phyloP scores from a whole-genome alignment of 352 stramenopile species.

The Pythium apleroticum region DNA sequence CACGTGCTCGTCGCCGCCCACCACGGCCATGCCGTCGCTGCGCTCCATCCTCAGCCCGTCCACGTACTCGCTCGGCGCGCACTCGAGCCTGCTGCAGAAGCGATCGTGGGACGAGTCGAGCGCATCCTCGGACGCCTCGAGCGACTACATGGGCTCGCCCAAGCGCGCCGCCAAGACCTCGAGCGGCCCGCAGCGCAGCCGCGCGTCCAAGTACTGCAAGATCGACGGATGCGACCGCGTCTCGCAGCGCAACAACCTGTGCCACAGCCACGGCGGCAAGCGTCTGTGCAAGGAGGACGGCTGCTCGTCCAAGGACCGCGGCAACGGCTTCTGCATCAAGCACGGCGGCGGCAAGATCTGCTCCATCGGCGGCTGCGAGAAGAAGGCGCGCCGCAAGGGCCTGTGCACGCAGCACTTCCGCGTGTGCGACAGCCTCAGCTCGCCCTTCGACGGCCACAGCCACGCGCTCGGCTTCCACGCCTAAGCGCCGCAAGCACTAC shows the following conservation, averaged over 20 bases:
- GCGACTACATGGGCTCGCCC: constrained; percentile 19
- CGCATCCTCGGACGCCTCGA: constrained; percentile 18
- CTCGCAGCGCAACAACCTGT: constrained; percentile 83
- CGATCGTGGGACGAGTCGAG: constrained; percentile 19
- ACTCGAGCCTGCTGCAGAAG: constrained; percentile 20
- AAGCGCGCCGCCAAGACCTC: not conserved
- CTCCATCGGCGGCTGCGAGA: constrained; percentile 70
- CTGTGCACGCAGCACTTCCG: constrained; percentile 84
- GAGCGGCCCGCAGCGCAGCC: constrained; percentile 41
- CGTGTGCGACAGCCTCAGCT: constrained; percentile 39
- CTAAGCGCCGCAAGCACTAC: not conserved
- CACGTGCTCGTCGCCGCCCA: constrained; percentile 10
- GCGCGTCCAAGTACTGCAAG: constrained; percentile 88
- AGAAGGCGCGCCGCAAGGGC: constrained; percentile 81
- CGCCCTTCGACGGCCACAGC: constrained; percentile 3
- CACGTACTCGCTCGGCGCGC: constrained; percentile 21
- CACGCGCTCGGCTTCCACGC: not conserved
- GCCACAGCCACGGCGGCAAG: constrained; percentile 81
- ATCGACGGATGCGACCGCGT: constrained; percentile 78
- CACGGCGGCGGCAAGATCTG: constrained; percentile 83
- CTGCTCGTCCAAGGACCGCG: constrained; percentile 77
- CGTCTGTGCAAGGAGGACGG: constrained; percentile 78
- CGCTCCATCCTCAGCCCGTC: constrained; percentile 57
- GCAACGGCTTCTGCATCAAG: constrained; percentile 84
- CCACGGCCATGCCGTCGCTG: constrained; percentile 43